phyloP scores from a whole-genome alignment of 2,329 filamentous ascomycete genomes.

The Spiromastix sp. region DNA sequence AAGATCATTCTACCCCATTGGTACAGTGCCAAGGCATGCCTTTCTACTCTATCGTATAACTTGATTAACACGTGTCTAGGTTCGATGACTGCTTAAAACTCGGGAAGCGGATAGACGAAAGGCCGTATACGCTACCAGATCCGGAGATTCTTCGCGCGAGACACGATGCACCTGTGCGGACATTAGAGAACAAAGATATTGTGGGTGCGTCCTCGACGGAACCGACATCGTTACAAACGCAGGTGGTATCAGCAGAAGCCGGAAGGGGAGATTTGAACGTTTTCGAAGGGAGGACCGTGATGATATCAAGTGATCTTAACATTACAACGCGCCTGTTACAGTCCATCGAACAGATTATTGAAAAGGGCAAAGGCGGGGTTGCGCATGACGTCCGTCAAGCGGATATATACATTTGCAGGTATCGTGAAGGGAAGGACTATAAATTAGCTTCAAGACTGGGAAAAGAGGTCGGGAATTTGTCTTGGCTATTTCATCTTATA shows the following conservation, averaged over 20 bases:
- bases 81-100: conserved; percentile 95
- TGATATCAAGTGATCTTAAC: conserved; percentile 64
- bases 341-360: conserved; percentile 62
- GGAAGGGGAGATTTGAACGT: conserved; percentile 51
- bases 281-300: conserved; percentile 67
- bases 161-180: conserved; percentile 46
- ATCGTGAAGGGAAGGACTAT: conserved; percentile 72
- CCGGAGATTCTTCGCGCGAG: conserved; percentile 64
- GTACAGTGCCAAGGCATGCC: conserved; percentile 34
- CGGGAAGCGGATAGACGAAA: conserved; percentile 80
- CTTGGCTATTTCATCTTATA: conserved; percentile 90
- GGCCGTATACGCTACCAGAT: conserved; percentile 74
- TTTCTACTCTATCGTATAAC: conserved; percentile 17
- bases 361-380: conserved; percentile 58
- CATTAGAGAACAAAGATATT: conserved; percentile 51
- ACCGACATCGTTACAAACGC: conserved; percentile 30
- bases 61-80: conserved; percentile 39
- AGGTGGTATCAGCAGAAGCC: conserved; percentile 18
- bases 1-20: conserved; percentile 91
- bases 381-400: conserved; percentile 57
- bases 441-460: conserved; percentile 60
- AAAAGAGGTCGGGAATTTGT: conserved; percentile 82
- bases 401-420: conserved; percentile 80
- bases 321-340: conserved; percentile 56
- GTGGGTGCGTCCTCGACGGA: conserved; percentile 54